phyloP scores from a whole-genome alignment of 768 basidiomycete genomes.

The Lentinus tigrinus region DNA sequence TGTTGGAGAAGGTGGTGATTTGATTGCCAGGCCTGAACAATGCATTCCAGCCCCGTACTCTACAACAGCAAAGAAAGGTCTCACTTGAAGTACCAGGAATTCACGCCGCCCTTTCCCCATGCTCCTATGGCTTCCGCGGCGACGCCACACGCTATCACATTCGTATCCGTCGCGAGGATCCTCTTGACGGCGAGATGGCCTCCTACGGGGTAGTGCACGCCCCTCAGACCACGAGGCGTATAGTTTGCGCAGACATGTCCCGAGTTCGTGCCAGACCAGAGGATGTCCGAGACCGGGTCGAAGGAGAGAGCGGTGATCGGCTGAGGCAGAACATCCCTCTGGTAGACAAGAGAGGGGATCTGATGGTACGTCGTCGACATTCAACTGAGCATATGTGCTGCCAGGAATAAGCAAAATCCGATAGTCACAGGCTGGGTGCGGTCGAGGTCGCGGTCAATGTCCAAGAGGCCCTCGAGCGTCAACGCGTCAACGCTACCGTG shows the following conservation, averaged over 20 bases:
- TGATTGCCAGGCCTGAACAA: constrained; percentile 30
- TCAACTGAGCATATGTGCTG: constrained; percentile 6
- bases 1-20: constrained; percentile 45
- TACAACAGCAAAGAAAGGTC: constrained; percentile 30
- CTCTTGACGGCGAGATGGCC: constrained; percentile 69
- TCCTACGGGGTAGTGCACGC: constrained; percentile 74
- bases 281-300: constrained; percentile 85
- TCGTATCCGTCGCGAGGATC: constrained; percentile 74
- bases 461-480: too few species aligned
- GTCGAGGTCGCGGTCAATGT: too few species aligned
- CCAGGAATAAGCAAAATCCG: background rate
- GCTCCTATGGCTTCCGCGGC: constrained; percentile 69
- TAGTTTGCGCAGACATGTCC: constrained; percentile 74
- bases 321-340: constrained; percentile 19
- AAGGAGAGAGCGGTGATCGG: constrained; percentile 79
- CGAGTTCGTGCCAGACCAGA: constrained; percentile 80
- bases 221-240: constrained; percentile 58
- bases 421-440: too few species aligned
- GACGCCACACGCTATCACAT: constrained; percentile 63
- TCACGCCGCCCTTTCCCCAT: constrained; percentile 83
- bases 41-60: constrained; percentile 1
- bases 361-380: constrained; percentile 17
- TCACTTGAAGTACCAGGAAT: constrained; percentile 79
- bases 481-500: too few species aligned
- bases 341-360: constrained; percentile 15